Conservation (phyloP, 257 asterid genomes). For the Solanum pimpinellifolium region DNA sequence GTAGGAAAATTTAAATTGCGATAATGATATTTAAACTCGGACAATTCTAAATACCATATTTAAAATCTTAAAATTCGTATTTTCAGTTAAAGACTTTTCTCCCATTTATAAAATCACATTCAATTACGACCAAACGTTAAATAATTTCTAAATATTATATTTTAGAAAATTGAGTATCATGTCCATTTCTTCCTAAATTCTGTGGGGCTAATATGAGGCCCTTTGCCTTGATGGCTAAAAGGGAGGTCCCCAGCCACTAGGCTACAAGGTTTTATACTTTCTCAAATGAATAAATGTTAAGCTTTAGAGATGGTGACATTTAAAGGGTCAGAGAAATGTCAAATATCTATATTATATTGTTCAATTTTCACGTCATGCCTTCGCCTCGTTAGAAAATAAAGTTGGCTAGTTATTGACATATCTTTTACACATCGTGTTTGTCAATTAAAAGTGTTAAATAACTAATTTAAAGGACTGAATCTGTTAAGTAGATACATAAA, state of each 20-base stretch:
- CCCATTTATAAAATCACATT: not conserved
- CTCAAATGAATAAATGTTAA: not conserved
- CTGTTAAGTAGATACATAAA: too few relatives aligned
- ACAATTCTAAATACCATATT: not conserved
- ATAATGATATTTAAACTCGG: not conserved
- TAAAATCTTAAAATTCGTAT: not conserved
- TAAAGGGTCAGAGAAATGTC: not conserved
- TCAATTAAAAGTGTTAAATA: too few relatives aligned
- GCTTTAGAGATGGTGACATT: not conserved
- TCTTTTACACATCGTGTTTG: too few relatives aligned
- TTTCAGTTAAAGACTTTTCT: not conserved
- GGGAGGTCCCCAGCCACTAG: not conserved
- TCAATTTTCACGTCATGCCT: too few relatives aligned
- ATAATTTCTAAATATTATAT: not conserved
- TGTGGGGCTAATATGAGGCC: not conserved
- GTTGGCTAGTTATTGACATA: too few relatives aligned
- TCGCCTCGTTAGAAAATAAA: too few relatives aligned
- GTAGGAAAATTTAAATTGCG: not conserved
- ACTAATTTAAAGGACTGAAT: too few relatives aligned
- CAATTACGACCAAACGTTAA: not conserved
- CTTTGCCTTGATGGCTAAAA: not conserved
- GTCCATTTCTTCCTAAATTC: not conserved
- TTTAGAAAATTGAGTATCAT: not conserved
- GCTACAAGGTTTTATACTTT: not conserved
- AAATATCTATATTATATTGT: not conserved